Conservation (phyloP, 805 yeast species). For the Yarrowia osloensis region DNA sequence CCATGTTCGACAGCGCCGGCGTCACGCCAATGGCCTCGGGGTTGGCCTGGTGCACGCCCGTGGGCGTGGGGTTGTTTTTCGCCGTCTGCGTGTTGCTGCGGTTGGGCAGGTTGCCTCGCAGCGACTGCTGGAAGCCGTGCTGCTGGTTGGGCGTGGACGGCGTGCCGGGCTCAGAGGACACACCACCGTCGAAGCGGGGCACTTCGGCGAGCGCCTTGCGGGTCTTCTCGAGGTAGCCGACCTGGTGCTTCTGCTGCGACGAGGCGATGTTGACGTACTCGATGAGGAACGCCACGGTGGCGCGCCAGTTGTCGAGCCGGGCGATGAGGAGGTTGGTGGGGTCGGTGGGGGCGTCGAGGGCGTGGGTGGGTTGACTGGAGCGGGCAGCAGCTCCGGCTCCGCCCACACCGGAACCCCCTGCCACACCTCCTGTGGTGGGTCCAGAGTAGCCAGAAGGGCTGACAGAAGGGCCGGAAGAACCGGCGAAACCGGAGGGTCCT, state of each 20-base stretch:
- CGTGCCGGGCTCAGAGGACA: constrained; percentile 1
- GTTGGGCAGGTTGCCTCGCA: constrained; percentile 27
- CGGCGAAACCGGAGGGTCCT: background rate
- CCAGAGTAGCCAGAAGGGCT: background rate
- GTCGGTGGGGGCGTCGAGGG: constrained; percentile 36
- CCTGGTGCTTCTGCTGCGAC: constrained; percentile 39
- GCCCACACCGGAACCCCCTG: background rate
- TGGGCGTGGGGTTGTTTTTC: constrained; percentile 23
- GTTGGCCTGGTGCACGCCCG: constrained; percentile 31
- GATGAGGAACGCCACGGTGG: constrained; percentile 39
- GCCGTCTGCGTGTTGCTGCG: constrained; percentile 33
- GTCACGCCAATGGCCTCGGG: constrained; percentile 39
- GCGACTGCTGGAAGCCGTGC: constrained; percentile 31
- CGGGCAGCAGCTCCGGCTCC: background rate
- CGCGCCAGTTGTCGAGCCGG: constrained; percentile 47
- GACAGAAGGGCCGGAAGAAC: background rate
- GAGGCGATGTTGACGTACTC: constrained; percentile 41
- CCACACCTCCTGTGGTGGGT: background rate
- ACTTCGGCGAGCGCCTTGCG: constrained; percentile 41
- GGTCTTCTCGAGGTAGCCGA: constrained; percentile 43
- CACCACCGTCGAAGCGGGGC: constrained; percentile 42
- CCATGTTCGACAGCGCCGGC: constrained; percentile 42
- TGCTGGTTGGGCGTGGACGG: constrained; percentile 6
- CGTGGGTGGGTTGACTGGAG: background rate
- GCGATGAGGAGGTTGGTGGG: constrained; percentile 44